Conservation (phyloP, 2,329 filamentous ascomycete genomes). For the Cladophialophora chaetospira region DNA sequence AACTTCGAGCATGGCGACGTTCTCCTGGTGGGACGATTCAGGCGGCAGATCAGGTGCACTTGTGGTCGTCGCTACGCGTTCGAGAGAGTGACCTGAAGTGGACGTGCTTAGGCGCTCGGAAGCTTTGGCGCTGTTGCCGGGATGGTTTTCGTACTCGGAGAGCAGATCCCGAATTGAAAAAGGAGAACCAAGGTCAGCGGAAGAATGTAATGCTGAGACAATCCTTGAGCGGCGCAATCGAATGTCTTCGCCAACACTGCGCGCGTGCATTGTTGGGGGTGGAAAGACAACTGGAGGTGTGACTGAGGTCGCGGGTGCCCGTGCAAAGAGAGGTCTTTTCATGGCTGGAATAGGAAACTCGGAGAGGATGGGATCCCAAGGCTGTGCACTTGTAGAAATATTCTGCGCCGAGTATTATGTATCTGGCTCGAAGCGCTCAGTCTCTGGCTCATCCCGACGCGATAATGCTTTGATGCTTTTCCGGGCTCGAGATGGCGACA, state of each 20-base stretch:
- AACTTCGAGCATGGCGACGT: slow-evolving; percentile 38
- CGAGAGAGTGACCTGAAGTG: slow-evolving; percentile 27
- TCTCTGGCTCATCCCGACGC: slow-evolving; percentile 61
- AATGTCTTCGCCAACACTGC: slow-evolving; percentile 27
- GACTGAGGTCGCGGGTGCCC: slow-evolving; percentile 30
- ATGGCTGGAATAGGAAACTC: slow-evolving; percentile 33
- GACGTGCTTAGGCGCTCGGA: slow-evolving; percentile 31
- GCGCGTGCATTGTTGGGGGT: slow-evolving; percentile 15
- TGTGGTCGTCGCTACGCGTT: slow-evolving; percentile 37
- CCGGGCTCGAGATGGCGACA: slow-evolving; percentile 46
- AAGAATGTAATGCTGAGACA: slow-evolving; percentile 52
- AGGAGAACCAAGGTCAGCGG: slow-evolving; percentile 53
- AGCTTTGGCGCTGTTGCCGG: slow-evolving; percentile 33
- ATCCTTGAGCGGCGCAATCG: slow-evolving; percentile 54
- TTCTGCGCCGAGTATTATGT: slow-evolving; percentile 16
- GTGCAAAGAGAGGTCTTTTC: slow-evolving; percentile 35
- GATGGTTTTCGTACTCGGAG: slow-evolving; percentile 50
- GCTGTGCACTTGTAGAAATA: slow-evolving; percentile 23
- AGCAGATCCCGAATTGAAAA: slow-evolving; percentile 57
- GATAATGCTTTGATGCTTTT: slow-evolving; percentile 46
- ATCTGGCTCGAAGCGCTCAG: slow-evolving; percentile 6
- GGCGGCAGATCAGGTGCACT: slow-evolving; percentile 36
- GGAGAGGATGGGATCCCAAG: slow-evolving; percentile 32
- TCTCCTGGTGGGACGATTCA: slow-evolving; percentile 34
- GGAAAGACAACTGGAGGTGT: slow-evolving; percentile 20